Evolutionary conservation across 768 basidiomycete genomes (phyloP).

Genomic region (Chiua virens): DNA sequence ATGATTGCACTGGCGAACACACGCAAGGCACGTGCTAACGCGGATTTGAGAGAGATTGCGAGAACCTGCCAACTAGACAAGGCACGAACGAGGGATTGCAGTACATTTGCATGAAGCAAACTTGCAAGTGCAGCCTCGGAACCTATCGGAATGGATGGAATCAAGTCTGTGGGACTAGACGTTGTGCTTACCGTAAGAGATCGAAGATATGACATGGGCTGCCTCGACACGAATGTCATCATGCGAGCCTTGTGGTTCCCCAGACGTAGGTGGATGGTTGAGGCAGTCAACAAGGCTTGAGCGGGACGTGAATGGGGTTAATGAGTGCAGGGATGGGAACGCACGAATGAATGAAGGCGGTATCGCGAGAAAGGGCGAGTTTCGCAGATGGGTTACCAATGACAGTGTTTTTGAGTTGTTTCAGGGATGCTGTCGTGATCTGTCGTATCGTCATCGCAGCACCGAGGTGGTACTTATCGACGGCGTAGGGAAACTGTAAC

Average conservation of each 20-base stretch:
- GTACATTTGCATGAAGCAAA: slow-evolving; percentile 57
- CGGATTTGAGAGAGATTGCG: slow-evolving; percentile 46
- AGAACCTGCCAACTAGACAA: slow-evolving; percentile 42
- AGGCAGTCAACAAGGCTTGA: slow-evolving; percentile 63
- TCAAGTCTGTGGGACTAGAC: not conserved
- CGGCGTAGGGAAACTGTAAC: slow-evolving; percentile 33
- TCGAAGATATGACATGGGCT: slow-evolving; percentile 70
- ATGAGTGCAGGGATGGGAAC: slow-evolving; percentile 16
- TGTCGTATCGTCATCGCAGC: slow-evolving; percentile 31
- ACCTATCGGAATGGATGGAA: slow-evolving; percentile 37
- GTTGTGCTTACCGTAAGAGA: slow-evolving; percentile 57
- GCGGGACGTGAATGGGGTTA: not conserved
- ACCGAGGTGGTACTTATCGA: not conserved
- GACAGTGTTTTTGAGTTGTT: slow-evolving; percentile 70
- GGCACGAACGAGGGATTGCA: slow-evolving; percentile 60
- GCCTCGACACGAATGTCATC: slow-evolving; percentile 68
- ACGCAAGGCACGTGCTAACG: slow-evolving; percentile 63
- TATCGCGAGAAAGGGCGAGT: slow-evolving; percentile 53
- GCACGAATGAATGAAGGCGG: slow-evolving; percentile 54
- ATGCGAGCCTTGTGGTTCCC: slow-evolving; percentile 37
- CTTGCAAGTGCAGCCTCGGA: slow-evolving; percentile 59
- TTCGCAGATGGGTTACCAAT: slow-evolving; percentile 82
- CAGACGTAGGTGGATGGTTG: slow-evolving; percentile 37
- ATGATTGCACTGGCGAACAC: slow-evolving; percentile 59
- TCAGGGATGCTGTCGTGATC: slow-evolving; percentile 42